phyloP scores from a whole-genome alignment of 768 basidiomycete species.

The Naganishia friedmannii region DNA sequence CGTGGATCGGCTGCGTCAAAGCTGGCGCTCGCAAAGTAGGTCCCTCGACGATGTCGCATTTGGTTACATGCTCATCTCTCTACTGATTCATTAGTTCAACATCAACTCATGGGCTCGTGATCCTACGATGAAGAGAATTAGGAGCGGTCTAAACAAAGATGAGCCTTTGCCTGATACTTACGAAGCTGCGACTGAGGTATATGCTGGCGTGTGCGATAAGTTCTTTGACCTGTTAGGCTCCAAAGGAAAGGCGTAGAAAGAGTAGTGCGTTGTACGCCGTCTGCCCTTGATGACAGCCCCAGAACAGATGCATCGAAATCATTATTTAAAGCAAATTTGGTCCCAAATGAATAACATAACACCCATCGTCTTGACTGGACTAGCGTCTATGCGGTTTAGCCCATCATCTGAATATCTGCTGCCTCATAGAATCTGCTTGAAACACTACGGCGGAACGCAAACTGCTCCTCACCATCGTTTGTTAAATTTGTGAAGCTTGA shows the following conservation, averaged over 20 bases:
- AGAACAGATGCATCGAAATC: neutral
- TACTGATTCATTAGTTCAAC: constrained; percentile 14
- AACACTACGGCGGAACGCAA: too few relatives aligned
- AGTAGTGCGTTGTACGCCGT: neutral
- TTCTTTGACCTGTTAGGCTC: constrained; percentile 25
- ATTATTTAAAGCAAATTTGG: too few relatives aligned
- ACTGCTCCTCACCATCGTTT: too few relatives aligned
- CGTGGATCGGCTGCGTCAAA: constrained; percentile 46
- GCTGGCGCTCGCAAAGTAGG: constrained; percentile 49
- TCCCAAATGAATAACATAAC: too few relatives aligned
- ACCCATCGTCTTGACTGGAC: too few relatives aligned
- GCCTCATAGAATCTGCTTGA: too few relatives aligned
- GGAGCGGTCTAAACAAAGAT: constrained; percentile 13
- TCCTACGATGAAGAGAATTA: constrained; percentile 26
- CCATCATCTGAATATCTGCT: too few relatives aligned
- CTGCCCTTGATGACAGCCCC: neutral
- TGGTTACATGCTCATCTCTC: neutral
- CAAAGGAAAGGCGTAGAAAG: constrained; percentile 10
- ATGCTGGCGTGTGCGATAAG: constrained; percentile 21
- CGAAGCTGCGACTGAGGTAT: constrained; percentile 26
- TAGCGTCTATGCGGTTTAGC: too few relatives aligned
- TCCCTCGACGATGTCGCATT: neutral
- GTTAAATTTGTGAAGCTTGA: too few relatives aligned
- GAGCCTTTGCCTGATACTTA: constrained; percentile 28
- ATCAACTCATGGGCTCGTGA: constrained; percentile 30